Evolutionary conservation across 306 rosid species (phyloP).

Genomic region (Cicer bijugum): DNA sequence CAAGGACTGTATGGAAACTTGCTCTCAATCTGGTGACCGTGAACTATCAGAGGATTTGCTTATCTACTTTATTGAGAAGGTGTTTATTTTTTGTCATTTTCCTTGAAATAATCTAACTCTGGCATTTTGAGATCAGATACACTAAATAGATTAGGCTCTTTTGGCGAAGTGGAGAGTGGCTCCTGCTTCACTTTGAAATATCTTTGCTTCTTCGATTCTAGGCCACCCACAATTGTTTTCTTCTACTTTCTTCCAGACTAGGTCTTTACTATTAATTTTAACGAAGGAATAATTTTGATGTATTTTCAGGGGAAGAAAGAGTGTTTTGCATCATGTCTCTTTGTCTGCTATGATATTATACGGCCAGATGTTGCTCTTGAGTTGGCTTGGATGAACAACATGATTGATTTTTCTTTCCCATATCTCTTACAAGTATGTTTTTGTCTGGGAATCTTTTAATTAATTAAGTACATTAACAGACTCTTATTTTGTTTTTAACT

Average conservation of each 20-base stretch:
- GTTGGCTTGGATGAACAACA: slow-evolving; percentile 91
- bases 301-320: slow-evolving; percentile 89
- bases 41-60: slow-evolving; percentile 96
- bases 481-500: slow-evolving; percentile 28
- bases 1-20: slow-evolving; percentile 98
- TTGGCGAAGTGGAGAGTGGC: slow-evolving; percentile 10
- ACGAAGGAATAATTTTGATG: slow-evolving; percentile 33
- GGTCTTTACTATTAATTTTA: slow-evolving; percentile 36
- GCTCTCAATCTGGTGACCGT: slow-evolving; percentile 92
- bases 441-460: slow-evolving; percentile 1
- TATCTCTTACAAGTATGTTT: slow-evolving; percentile 76
- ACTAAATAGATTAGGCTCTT: slow-evolving; percentile 17
- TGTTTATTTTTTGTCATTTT: slow-evolving; percentile 35
- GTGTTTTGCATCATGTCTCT: slow-evolving; percentile 96
- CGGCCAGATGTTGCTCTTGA: slow-evolving; percentile 88
- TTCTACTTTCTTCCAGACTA: slow-evolving; percentile 10
- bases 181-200: slow-evolving; percentile 26
- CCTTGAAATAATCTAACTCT: slow-evolving; percentile 26
- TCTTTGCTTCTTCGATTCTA: slow-evolving; percentile 6
- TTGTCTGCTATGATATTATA: slow-evolving; percentile 86
- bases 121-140: slow-evolving; percentile 13
- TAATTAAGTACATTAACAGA: slow-evolving; percentile 7
- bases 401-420: slow-evolving; percentile 91
- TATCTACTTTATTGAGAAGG: slow-evolving; percentile 90
- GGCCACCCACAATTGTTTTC: slow-evolving; percentile 2